phyloP scores from a whole-genome alignment of 2,329 filamentous ascomycete genomes.

The Phyllosticta citribraziliensis region DNA sequence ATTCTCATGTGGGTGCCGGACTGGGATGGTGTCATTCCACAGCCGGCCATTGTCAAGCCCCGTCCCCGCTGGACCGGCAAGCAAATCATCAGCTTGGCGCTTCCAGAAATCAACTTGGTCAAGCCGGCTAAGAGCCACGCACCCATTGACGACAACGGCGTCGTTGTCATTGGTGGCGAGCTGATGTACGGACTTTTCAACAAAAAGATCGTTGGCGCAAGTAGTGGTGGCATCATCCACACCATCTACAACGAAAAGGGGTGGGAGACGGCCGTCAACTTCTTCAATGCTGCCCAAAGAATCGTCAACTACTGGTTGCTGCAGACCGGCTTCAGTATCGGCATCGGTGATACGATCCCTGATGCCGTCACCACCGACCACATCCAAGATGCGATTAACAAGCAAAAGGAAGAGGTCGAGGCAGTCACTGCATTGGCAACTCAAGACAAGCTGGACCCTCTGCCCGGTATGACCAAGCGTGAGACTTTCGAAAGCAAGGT shows the following conservation, averaged over 20 bases:
- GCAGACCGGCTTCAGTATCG: slow-evolving; percentile 94
- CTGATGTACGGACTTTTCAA: slow-evolving; percentile 82
- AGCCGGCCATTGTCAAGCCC: slow-evolving; percentile 89
- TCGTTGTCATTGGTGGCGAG: slow-evolving; percentile 78
- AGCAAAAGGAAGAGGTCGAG: slow-evolving; percentile 73
- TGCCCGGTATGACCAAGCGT: slow-evolving; percentile 96
- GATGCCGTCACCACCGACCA: slow-evolving; percentile 74
- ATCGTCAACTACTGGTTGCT: slow-evolving; percentile 96
- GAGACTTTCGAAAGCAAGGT: slow-evolving; percentile 98
- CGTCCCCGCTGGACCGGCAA: slow-evolving; percentile 94
- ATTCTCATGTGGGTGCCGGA: slow-evolving; percentile 94
- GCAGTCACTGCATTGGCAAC: slow-evolving; percentile 69
- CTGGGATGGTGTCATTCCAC: slow-evolving; percentile 92
- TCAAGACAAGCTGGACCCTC: slow-evolving; percentile 76
- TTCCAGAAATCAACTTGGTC: slow-evolving; percentile 68
- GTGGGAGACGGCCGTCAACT: slow-evolving; percentile 73
- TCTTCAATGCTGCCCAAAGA: slow-evolving; percentile 91
- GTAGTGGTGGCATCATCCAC: slow-evolving; percentile 84
- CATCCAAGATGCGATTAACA: slow-evolving; percentile 72
- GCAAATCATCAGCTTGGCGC: slow-evolving; percentile 88
- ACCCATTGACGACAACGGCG: slow-evolving; percentile 63
- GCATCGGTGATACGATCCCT: slow-evolving; percentile 95
- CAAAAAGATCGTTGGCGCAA: slow-evolving; percentile 91
- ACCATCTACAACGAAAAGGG: slow-evolving; percentile 95
- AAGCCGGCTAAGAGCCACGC: slow-evolving; percentile 17